A percentile compares a stretch with the other conserved stretches of the same genome.
Conservation (phyloP, 129 eudicot species). For the Arctium lappa region DNA sequence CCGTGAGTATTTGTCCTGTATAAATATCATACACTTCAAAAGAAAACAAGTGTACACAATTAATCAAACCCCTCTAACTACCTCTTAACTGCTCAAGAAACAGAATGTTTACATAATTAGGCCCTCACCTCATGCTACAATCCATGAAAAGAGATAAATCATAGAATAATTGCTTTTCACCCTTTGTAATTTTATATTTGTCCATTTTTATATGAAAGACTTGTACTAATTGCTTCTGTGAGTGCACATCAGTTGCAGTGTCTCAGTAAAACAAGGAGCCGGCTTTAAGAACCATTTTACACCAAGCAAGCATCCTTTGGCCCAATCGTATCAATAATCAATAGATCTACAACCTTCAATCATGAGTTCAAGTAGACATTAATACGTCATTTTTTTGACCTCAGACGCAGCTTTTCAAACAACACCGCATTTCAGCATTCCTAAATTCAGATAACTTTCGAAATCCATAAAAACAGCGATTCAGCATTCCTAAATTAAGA, state of each 20-base stretch:
- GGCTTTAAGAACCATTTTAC: too few species aligned
- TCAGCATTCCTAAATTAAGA: too few species aligned
- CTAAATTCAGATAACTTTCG: background rate
- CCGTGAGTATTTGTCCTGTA: background rate
- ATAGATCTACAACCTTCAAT: too few species aligned
- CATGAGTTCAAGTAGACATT: background rate
- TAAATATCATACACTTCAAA: background rate
- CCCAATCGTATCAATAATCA: too few species aligned
- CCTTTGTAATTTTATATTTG: background rate
- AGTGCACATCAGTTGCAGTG: background rate
- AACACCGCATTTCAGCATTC: slow-evolving; percentile 10
- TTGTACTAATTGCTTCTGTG: background rate
- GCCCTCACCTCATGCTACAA: background rate
- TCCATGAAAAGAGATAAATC: background rate
- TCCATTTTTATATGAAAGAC: background rate
- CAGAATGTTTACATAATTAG: background rate
- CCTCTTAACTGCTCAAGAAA: background rate
- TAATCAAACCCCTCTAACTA: too few species aligned
- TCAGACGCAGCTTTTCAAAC: background rate
- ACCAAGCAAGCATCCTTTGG: too few species aligned
- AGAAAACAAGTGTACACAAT: background rate
- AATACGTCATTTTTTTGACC: background rate
- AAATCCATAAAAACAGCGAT: background rate
- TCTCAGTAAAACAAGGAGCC: too few species aligned
- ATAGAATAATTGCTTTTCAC: background rate